Conservation (phyloP, 202 grass and related monocot species). For the Schoenoplectus triqueter region DNA sequence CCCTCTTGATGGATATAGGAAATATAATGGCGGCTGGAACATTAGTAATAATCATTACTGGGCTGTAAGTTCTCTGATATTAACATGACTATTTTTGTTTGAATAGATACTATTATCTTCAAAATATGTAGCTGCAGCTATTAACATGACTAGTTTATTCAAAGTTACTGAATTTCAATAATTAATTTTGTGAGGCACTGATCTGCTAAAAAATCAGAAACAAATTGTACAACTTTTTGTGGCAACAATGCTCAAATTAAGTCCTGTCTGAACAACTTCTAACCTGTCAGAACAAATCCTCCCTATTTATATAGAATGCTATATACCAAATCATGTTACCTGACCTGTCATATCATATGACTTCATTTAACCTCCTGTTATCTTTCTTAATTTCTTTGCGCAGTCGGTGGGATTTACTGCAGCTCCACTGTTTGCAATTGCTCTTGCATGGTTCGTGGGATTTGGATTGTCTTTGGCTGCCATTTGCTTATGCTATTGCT, state of each 20-base stretch:
- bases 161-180: slow-evolving; percentile 1
- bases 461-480: slow-evolving; percentile 73
- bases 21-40: slow-evolving; percentile 86
- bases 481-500: slow-evolving; percentile 67
- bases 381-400: slow-evolving; percentile 30
- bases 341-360: slow-evolving; percentile 12
- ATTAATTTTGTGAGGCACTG: not conserved
- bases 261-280: not conserved
- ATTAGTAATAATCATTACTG: slow-evolving; percentile 84
- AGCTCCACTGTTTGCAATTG: slow-evolving; percentile 66
- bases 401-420: slow-evolving; percentile 88
- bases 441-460: slow-evolving; percentile 68
- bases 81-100: not conserved
- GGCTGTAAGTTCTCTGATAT: slow-evolving; percentile 57
- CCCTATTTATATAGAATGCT: slow-evolving; percentile 35
- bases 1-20: slow-evolving; percentile 67
- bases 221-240: not conserved
- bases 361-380: not conserved
- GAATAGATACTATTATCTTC: not conserved
- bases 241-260: not conserved
- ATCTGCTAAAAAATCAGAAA: too few species aligned
- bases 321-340: slow-evolving; percentile 30
- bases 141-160: not conserved
- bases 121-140: not conserved
- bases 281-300: not conserved